Evolutionary conservation across 768 basidiomycete species (phyloP), one percentile per base, ranked within the genome.

Genomic region (Rhizopogon roseolus): DNA sequence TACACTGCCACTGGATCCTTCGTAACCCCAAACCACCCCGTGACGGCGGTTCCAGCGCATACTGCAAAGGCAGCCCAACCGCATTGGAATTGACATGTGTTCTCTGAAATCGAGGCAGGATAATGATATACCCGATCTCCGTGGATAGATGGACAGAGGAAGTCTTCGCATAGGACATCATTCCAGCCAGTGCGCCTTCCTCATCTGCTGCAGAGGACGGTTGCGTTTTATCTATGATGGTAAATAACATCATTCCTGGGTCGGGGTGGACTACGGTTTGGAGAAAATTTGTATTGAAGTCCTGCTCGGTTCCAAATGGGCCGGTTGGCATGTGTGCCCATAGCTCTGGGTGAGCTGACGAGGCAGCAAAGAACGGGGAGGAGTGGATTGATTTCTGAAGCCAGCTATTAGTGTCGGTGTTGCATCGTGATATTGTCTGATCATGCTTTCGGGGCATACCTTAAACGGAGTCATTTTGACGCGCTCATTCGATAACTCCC

Each of bases 291-390:
- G 34, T 36, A 3, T 48, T 9, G 1, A 48, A 48, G 10, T 48
- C 46, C 9, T 48, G 34, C 9, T 19, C 34, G 22, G 32, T 25
- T 48, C 36, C 8, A 58, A 74, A 81, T 5, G 81, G 81, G 1
- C 79, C 78, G 51, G 73, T 76, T 2, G 81, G 75, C 6, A 84
- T 67, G 63, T 78, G 77, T 4, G 60, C 58, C 58, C 69, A 81
- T 1, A 79, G 60, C 19, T 75, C 69, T 13, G 73, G 73, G 49
- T 73, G 62, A 5, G 61, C 52, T 8, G 55, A 29, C 14, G 67
- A 56, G 39, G 61, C 62, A 2, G 67, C 50, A 41, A 75, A 63
- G 53, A 79, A 73, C 1, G 60, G 44, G 96, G 90, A 55, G 0
- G 71, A 71, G 57, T 84, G 80, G 28, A 71, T 65, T 0, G 73